Evolutionary conservation across 2,329 filamentous ascomycete genomes (phyloP).

Genomic region (Tympanopsis confertula): DNA sequence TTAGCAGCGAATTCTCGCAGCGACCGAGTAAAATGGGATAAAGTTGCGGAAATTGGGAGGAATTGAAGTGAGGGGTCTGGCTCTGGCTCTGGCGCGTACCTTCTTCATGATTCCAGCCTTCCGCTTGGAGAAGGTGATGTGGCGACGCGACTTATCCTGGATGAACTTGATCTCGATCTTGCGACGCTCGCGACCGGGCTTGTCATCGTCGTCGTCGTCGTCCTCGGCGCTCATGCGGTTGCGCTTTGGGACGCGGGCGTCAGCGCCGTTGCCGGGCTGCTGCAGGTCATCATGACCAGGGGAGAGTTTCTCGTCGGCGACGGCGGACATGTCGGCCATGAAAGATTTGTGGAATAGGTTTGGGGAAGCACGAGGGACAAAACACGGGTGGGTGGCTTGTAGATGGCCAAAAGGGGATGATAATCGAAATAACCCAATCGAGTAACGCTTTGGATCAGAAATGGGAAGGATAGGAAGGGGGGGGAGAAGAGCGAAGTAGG

Average conservation of each 20-base stretch:
- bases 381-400: slow-evolving; percentile 6
- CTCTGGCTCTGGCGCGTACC: slow-evolving; percentile 52
- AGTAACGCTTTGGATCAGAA: slow-evolving; percentile 1
- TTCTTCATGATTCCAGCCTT: slow-evolving; percentile 99
- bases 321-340: slow-evolving; percentile 73
- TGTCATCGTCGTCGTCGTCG: slow-evolving; percentile 95
- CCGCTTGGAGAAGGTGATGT: slow-evolving; percentile 99
- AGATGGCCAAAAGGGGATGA: slow-evolving; percentile 2
- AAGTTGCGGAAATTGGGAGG: too few species aligned
- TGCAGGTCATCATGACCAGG: slow-evolving; percentile 64
- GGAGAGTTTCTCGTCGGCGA: slow-evolving; percentile 60
- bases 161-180: slow-evolving; percentile 99
- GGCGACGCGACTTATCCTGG: slow-evolving; percentile 96
- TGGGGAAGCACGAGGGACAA: slow-evolving; percentile 5
- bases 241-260: slow-evolving; percentile 81
- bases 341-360: slow-evolving; percentile 5
- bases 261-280: slow-evolving; percentile 61
- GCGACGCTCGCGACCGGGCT: slow-evolving; percentile 90
- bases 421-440: slow-evolving; percentile 1
- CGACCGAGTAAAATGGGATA: too few species aligned
- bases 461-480: not conserved
- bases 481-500: not conserved
- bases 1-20: slow-evolving; percentile 11
- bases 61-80: too few species aligned
- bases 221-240: slow-evolving; percentile 78